Evolutionary conservation across 1,284 basidiomycete species (phyloP), one percentile per base, ranked within the genome.

Genomic region (Sporisorium reilianum): DNA sequence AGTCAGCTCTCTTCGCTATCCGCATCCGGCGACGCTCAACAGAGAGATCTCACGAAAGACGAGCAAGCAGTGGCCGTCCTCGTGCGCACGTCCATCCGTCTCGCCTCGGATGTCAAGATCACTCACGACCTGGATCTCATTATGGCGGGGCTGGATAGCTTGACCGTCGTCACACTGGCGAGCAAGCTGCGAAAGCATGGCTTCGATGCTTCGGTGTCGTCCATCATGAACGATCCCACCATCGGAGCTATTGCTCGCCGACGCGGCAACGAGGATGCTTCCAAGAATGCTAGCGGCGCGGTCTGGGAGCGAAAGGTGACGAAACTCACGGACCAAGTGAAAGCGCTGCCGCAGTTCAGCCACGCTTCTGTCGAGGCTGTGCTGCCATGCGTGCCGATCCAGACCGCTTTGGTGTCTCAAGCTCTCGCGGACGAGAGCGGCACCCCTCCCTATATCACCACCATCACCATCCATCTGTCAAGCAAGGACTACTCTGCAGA

Each of bases 101-200:
- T 68, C 0, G 42, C 48, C 10, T 54, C 57, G 0, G 59, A 64
- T 20, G 38, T 55, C 49, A 44, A 55, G 26, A 53, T 75, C 11
- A 67, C 61, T 0, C 68, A 44, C 20, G 36, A 42, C 16, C 40
- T 53, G 5, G 67, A 72, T 30, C 71, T 83, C 25, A 79, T 81
- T 65, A 69, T 75, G 45, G 53, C 75, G 0, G 81, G 81, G 3
- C 58, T 83, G 41, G 81, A 83, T 56, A 82, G 80, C 42, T 62
- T 83, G 45, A 67, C 65, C 6, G 79, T 80, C 16, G 77, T 83
- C 20, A 70, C 75, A 2, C 62, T 83, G 34, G 64, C 68, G 6
- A 64, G 64, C 26, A 66, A 69, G 57, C 68, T 83, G 51, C 51
- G 65, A 8, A 67, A 73, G 51, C 48, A 46, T 4, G 71, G 71